phyloP scores from a whole-genome alignment of 2,329 filamentous ascomycete genomes.

The Phyllosticta ampelicida region DNA sequence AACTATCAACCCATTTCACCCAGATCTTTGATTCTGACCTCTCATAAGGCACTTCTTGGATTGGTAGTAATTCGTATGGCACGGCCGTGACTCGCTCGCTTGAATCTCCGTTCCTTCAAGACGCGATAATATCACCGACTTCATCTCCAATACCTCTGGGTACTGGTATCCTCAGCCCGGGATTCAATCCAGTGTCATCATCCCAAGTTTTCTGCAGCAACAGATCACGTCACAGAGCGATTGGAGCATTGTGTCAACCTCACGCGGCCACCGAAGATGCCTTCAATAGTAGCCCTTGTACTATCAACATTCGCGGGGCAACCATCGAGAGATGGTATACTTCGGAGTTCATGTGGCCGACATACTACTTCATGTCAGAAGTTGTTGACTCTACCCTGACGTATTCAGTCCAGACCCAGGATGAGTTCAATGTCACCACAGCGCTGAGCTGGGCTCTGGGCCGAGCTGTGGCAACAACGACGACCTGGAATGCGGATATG shows the following conservation, averaged over 20 bases:
- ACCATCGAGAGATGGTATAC: slow-evolving; percentile 25
- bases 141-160: background rate
- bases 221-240: background rate
- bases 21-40: background rate
- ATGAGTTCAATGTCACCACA: slow-evolving; percentile 19
- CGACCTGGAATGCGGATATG: slow-evolving; percentile 12
- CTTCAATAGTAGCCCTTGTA: slow-evolving; percentile 17
- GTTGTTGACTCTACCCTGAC: slow-evolving; percentile 11
- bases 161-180: background rate
- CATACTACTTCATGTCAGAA: slow-evolving; percentile 13
- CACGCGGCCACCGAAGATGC: background rate
- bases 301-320: slow-evolving; percentile 24
- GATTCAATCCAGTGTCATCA: background rate
- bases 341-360: background rate
- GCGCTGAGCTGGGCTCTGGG: slow-evolving; percentile 12
- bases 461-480: background rate
- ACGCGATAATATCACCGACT: background rate
- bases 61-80: background rate
- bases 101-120: background rate
- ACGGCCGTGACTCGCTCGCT: background rate
- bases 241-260: background rate
- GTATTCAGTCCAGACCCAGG: slow-evolving; percentile 16
- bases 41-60: background rate
- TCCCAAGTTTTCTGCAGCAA: background rate
- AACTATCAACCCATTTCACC: background rate